phyloP scores from a whole-genome alignment of 2,329 filamentous ascomycete species.

The Stachybotrys chartarum region DNA sequence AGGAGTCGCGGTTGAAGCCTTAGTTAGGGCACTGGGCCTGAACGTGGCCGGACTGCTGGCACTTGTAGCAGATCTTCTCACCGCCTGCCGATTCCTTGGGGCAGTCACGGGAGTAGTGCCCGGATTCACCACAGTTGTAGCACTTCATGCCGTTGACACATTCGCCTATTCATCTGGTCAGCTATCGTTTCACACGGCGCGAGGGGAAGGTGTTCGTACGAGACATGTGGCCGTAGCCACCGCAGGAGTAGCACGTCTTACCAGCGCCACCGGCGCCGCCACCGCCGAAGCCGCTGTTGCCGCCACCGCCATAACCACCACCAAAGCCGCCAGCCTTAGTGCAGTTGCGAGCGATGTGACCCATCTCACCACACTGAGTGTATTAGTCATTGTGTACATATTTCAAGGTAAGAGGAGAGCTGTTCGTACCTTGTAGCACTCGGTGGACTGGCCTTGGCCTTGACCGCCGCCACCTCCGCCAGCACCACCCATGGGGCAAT shows the following conservation, averaged over 20 bases:
- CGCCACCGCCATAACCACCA: conserved; percentile 37
- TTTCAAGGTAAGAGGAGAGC: not conserved
- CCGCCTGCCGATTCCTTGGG: conserved; percentile 78
- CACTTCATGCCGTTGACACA: conserved; percentile 99
- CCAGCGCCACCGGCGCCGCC: conserved; percentile 47
- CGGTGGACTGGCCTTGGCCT: conserved; percentile 38
- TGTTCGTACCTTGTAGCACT: conserved; percentile 76
- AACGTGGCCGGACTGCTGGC: conserved; percentile 75
- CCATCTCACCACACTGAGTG: conserved; percentile 75
- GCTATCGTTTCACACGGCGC: not conserved
- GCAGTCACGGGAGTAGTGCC: conserved; percentile 93
- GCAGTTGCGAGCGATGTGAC: conserved; percentile 94
- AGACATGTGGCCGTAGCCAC: conserved; percentile 94
- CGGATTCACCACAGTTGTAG: conserved; percentile 96
- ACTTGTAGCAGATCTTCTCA: conserved; percentile 99
- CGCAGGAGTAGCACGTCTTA: conserved; percentile 97
- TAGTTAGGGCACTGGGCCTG: conserved; percentile 86
- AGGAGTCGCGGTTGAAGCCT: conserved; percentile 10
- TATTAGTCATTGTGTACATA: conserved; percentile 4
- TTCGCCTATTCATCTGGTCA: conserved; percentile 49
- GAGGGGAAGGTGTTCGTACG: conserved; percentile 42
- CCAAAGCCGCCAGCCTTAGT: conserved; percentile 50
- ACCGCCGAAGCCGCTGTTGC: conserved; percentile 39
- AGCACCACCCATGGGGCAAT: conserved; percentile 57
- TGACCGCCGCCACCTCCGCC: conserved; percentile 32